phyloP scores from a whole-genome alignment of 176 grass and related monocot genomes.

The Dendrocalamus sinicus region DNA sequence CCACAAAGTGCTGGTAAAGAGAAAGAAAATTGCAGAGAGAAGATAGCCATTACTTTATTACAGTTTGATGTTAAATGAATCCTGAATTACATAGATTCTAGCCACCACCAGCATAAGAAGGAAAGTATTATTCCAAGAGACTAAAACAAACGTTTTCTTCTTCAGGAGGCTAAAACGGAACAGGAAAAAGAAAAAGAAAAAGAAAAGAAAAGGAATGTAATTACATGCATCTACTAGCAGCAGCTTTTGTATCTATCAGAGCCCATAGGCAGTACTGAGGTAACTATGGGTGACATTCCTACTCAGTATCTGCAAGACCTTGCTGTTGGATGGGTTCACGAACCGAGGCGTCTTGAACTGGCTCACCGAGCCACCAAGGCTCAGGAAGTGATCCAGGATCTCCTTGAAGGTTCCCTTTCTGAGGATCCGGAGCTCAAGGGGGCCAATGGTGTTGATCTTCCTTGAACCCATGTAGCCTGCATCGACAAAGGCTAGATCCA shows the following conservation, averaged over 20 bases:
- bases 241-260: slow-evolving; percentile 35
- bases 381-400: slow-evolving; percentile 77
- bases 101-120: slow-evolving; percentile 22
- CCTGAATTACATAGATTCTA: slow-evolving; percentile 35
- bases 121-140: slow-evolving; percentile 20
- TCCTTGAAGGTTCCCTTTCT: slow-evolving; percentile 82
- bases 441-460: slow-evolving; percentile 76
- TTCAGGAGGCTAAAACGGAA: slow-evolving; percentile 44
- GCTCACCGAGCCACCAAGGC: slow-evolving; percentile 66
- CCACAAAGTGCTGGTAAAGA: not conserved
- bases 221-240: slow-evolving; percentile 41
- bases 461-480: slow-evolving; percentile 78
- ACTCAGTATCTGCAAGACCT: slow-evolving; percentile 77
- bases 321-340: slow-evolving; percentile 57
- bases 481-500: slow-evolving; percentile 83
- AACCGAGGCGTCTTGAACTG: slow-evolving; percentile 97
- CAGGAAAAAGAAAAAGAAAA: not conserved
- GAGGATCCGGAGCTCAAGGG: slow-evolving; percentile 83
- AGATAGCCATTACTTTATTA: not conserved
- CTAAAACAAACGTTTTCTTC: slow-evolving; percentile 41
- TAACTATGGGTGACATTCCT: slow-evolving; percentile 59
- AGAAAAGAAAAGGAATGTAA: slow-evolving; percentile 36
- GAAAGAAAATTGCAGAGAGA: not conserved
- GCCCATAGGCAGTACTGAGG: slow-evolving; percentile 77
- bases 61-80: not conserved